These are phyloP conservation scores for Phytophthora palmivora DNA, from an alignment of 352 stramenopile species.

Conservation along the genomic window DNA sequence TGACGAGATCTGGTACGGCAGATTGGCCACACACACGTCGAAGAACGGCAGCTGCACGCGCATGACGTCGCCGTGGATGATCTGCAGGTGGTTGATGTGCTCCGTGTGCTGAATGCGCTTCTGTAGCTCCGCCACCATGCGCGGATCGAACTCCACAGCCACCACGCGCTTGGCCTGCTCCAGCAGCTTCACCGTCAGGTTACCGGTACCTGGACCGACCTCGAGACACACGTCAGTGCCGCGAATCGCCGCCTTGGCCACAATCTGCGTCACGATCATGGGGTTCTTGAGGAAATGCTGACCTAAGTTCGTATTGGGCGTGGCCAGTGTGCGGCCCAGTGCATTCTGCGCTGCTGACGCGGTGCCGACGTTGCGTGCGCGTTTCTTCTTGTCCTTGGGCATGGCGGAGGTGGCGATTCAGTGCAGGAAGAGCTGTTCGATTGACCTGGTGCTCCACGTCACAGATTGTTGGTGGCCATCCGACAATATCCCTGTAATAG, in stretches of 20 bases:
- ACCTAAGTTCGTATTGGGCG: slow-evolving; percentile 96
- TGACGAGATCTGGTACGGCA: slow-evolving; percentile 99
- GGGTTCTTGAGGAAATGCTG: slow-evolving; percentile 99
- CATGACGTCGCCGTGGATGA: slow-evolving; percentile 99
- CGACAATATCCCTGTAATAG: slow-evolving; percentile 28
- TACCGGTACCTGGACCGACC: slow-evolving; percentile 98
- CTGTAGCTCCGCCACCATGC: slow-evolving; percentile 99
- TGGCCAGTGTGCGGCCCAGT: slow-evolving; percentile 92
- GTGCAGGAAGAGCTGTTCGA: not conserved
- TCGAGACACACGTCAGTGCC: slow-evolving; percentile 97
- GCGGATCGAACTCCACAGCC: slow-evolving; percentile 98
- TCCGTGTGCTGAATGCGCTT: slow-evolving; percentile 98
- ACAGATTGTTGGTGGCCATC: slow-evolving; percentile 42
- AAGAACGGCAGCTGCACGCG: slow-evolving; percentile 99
- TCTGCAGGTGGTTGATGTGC: slow-evolving; percentile 94
- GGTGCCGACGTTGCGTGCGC: slow-evolving; percentile 71
- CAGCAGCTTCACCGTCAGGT: slow-evolving; percentile 99
- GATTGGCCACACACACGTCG: slow-evolving; percentile 99
- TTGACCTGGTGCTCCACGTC: slow-evolving; percentile 30
- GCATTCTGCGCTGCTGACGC: slow-evolving; percentile 79
- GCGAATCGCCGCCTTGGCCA: slow-evolving; percentile 96
- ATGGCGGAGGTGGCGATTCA: slow-evolving; percentile 33
- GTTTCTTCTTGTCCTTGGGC: slow-evolving; percentile 93
- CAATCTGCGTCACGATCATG: slow-evolving; percentile 97
- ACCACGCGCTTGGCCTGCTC: slow-evolving; percentile 97